Conservation (phyloP, 2,329 filamentous ascomycete genomes). For the Aspergillus candidus region DNA sequence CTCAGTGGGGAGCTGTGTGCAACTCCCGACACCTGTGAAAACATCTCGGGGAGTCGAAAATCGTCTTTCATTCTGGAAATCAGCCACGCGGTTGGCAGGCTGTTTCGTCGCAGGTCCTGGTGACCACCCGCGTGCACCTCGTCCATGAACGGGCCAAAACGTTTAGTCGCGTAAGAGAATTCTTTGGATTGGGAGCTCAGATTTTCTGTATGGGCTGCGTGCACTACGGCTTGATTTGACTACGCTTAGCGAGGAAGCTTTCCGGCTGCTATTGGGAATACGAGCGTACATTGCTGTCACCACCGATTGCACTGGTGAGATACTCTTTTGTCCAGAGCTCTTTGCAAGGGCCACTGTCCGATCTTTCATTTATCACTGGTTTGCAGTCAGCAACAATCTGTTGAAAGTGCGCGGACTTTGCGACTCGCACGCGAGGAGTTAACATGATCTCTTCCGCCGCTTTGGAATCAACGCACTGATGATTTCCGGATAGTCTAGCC, state of each 20-base stretch:
- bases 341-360: slow-evolving; percentile 63
- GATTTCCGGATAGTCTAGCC: not conserved
- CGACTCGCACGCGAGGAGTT: slow-evolving; percentile 51
- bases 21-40: slow-evolving; percentile 55
- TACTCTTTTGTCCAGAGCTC: slow-evolving; percentile 63
- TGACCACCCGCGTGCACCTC: slow-evolving; percentile 54
- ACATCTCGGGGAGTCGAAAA: slow-evolving; percentile 60
- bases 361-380: slow-evolving; percentile 60
- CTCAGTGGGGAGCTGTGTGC: slow-evolving; percentile 72
- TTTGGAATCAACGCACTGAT: slow-evolving; percentile 11
- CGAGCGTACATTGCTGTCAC: slow-evolving; percentile 27
- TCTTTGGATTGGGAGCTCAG: slow-evolving; percentile 84
- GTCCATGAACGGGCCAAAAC: slow-evolving; percentile 61
- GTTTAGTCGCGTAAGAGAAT: slow-evolving; percentile 65
- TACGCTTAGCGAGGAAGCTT: not conserved
- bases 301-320: slow-evolving; percentile 57
- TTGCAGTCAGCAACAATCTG: slow-evolving; percentile 52
- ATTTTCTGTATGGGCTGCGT: slow-evolving; percentile 57
- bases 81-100: slow-evolving; percentile 62
- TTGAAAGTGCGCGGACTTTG: slow-evolving; percentile 53
- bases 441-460: slow-evolving; percentile 9
- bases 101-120: slow-evolving; percentile 63
- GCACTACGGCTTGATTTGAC: slow-evolving; percentile 59
- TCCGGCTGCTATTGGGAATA: not conserved
- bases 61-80: slow-evolving; percentile 64